phyloP scores from a whole-genome alignment of 2,329 filamentous ascomycete species.

The Aspergillus sp. region DNA sequence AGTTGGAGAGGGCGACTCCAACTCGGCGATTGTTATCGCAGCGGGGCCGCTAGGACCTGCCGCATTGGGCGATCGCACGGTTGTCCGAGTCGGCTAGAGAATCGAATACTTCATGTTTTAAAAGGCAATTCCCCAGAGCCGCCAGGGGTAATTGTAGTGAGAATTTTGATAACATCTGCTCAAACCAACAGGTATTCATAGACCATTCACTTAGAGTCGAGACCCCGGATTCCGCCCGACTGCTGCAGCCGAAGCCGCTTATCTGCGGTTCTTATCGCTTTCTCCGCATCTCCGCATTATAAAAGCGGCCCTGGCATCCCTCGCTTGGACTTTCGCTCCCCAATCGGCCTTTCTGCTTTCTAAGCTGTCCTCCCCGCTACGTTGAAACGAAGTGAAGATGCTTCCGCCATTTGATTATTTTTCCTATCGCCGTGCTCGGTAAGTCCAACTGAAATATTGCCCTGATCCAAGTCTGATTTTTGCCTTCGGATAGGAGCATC shows the following conservation, averaged over 20 bases:
- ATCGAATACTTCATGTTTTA: background rate
- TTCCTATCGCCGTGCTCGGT: conserved; percentile 72
- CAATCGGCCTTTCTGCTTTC: background rate
- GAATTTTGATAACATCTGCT: background rate
- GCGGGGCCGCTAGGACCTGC: conserved; percentile 19
- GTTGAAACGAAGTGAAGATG: conserved; percentile 27
- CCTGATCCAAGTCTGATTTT: background rate
- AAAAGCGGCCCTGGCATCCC: conserved; percentile 8
- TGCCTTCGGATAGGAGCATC: conserved; percentile 57
- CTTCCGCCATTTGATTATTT: conserved; percentile 65
- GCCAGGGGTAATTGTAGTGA: too few species aligned
- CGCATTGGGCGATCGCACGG: conserved; percentile 10
- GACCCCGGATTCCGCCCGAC: background rate
- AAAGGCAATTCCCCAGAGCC: background rate
- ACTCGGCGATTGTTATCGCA: background rate
- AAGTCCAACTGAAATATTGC: conserved; percentile 27
- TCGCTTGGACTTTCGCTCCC: background rate
- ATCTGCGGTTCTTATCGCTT: conserved; percentile 24
- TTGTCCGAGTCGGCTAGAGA: background rate
- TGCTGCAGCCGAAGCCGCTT: conserved; percentile 16
- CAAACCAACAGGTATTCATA: too few species aligned
- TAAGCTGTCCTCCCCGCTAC: background rate
- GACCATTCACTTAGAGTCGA: background rate
- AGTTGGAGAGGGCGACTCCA: background rate
- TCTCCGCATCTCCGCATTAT: conserved; percentile 27